phyloP scores from a whole-genome alignment of 2,329 filamentous ascomycete species.

The Knoxdaviesia proteae region DNA sequence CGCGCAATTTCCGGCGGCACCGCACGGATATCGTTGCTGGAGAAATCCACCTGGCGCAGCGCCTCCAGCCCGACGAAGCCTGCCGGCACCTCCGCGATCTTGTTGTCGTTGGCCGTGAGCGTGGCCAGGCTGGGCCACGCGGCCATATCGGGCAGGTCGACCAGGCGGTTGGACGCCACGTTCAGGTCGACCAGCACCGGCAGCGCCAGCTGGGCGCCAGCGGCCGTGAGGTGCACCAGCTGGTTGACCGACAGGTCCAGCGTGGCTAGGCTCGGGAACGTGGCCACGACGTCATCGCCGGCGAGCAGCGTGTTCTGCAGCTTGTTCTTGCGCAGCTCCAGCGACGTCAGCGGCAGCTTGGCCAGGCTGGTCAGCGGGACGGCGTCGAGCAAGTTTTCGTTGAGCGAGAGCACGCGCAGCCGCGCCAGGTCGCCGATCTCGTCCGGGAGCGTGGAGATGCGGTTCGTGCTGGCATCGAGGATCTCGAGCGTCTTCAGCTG shows the following conservation, averaged over 20 bases:
- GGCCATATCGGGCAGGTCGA: constrained; percentile 50
- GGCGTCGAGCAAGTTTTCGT: constrained; percentile 53
- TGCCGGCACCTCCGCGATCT: constrained; percentile 50
- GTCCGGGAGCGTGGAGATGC: constrained; percentile 48
- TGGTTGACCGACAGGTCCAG: constrained; percentile 65
- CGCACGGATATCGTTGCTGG: constrained; percentile 59
- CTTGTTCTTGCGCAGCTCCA: constrained; percentile 59
- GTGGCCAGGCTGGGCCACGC: constrained; percentile 54
- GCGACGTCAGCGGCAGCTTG: constrained; percentile 48
- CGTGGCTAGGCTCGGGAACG: constrained; percentile 44
- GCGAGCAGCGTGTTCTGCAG: constrained; percentile 53
- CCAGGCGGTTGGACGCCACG: constrained; percentile 64
- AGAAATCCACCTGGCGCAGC: constrained; percentile 62
- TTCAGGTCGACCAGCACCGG: constrained; percentile 55
- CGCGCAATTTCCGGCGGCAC: constrained; percentile 57
- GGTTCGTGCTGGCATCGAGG: constrained; percentile 66
- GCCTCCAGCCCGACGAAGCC: constrained; percentile 49
- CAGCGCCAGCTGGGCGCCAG: constrained; percentile 29
- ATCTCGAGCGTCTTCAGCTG: constrained; percentile 51
- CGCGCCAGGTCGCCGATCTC: constrained; percentile 44
- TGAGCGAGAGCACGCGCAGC: constrained; percentile 58
- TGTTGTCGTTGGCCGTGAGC: constrained; percentile 65
- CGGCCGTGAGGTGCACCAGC: constrained; percentile 31
- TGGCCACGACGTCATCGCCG: constrained; percentile 23
- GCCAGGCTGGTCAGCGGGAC: constrained; percentile 52